These are phyloP conservation scores for Volvox reticuliferus DNA, from an alignment of 139 green algal species.

Conservation along the genomic window DNA sequence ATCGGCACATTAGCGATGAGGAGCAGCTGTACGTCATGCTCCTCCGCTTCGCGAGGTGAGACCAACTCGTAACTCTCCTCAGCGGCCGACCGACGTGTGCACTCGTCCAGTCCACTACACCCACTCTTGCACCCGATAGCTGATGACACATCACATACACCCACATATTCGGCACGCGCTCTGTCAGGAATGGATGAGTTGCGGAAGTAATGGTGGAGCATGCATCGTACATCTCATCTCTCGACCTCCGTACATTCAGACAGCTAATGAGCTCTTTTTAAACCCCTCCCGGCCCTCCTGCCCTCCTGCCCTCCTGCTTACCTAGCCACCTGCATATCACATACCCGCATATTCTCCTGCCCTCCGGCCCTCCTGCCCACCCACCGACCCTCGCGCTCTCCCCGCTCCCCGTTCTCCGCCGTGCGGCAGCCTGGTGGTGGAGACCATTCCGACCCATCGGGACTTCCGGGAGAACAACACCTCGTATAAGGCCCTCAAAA, in stretches of 20 bases:
- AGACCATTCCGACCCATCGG: slow-evolving; percentile 83
- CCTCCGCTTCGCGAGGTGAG: slow-evolving; percentile 80
- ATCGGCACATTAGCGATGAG: slow-evolving; percentile 70
- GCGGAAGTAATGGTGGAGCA: too few relatives aligned
- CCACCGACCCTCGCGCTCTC: too few relatives aligned
- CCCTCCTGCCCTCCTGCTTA: background rate
- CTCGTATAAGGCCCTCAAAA: slow-evolving; percentile 60
- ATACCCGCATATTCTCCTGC: background rate
- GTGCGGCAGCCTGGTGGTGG: slow-evolving; percentile 75
- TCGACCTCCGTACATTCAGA: too few relatives aligned
- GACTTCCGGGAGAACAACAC: slow-evolving; percentile 55
- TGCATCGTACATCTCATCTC: too few relatives aligned
- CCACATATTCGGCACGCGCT: too few relatives aligned
- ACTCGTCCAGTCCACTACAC: too few relatives aligned
- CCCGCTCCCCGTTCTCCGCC: background rate
- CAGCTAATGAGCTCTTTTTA: too few relatives aligned
- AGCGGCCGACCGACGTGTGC: too few relatives aligned
- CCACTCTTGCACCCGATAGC: too few relatives aligned
- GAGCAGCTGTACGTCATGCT: slow-evolving; percentile 90
- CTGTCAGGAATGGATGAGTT: too few relatives aligned
- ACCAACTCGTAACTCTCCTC: background rate
- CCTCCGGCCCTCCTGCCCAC: background rate
- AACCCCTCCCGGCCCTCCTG: background rate
- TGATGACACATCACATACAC: too few relatives aligned
- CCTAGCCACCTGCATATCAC: background rate